Conservation (phyloP, 2,329 filamentous ascomycete genomes). For the Aurifilum marmelostoma region DNA sequence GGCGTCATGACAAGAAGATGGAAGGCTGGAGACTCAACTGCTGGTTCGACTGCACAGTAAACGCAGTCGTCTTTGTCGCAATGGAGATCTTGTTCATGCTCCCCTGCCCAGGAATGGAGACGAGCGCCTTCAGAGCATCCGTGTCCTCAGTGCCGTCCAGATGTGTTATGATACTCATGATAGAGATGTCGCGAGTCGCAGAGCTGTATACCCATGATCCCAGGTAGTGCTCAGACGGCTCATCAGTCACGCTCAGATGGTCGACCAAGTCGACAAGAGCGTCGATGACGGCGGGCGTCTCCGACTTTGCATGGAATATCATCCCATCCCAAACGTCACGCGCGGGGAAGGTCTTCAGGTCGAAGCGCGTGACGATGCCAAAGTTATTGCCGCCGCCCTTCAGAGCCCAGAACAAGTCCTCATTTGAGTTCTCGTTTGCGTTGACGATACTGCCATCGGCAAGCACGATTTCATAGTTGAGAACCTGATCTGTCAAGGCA, state of each 20-base stretch:
- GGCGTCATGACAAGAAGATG: not conserved
- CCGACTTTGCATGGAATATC: not conserved
- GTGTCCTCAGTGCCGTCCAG: constrained; percentile 1
- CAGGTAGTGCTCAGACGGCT: not conserved
- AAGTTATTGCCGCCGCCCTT: constrained; percentile 46
- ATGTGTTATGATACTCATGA: not conserved
- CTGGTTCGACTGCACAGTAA: not conserved
- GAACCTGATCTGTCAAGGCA: constrained; percentile 33
- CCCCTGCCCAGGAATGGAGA: not conserved
- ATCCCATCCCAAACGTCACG: constrained; percentile 33
- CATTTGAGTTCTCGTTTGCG: not conserved
- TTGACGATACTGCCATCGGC: constrained; percentile 17
- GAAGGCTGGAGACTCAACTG: not conserved
- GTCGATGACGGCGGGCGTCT: constrained; percentile 20
- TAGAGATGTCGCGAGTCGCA: not conserved
- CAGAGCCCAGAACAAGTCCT: constrained; percentile 13
- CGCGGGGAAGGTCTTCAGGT: constrained; percentile 30
- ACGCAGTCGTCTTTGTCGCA: not conserved
- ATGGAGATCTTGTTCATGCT: not conserved
- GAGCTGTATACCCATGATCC: not conserved
- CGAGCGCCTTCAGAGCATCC: not conserved
- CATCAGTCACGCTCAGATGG: not conserved
- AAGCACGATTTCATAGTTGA: constrained; percentile 19
- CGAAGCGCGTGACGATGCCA: constrained; percentile 39
- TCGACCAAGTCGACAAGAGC: constrained; percentile 7